Evolutionary conservation across 768 basidiomycete genomes (phyloP), one percentile per base, ranked within the genome.

Genomic region (Phylloporus sp.): DNA sequence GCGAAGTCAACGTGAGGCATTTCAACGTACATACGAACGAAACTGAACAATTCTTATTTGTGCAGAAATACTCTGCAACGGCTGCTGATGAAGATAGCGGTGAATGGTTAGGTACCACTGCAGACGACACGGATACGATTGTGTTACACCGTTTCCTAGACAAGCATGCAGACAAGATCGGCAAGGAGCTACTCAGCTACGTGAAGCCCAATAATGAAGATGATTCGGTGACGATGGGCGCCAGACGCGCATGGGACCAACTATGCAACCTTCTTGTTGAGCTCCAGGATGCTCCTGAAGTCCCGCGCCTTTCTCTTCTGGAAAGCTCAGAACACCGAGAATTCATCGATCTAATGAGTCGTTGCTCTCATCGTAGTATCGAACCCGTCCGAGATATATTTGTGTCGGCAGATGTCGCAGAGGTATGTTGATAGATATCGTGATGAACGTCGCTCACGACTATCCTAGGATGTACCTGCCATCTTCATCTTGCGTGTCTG

Each of bases 81-180:
- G 65, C 66, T n/a, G 64, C 69, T 1, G 78, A 82, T 14, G 84
- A 86, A 26, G 81, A 79, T 40, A 71, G 73, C 10, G 81, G 87
- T 48, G 80, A 86, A 56, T 88, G 86, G 86, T 64, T 81, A 29
- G 72, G 87, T 17, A 81, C 79, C n/a, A 79, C 82, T 3, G 80
- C 84, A 32, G 90, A 91, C 54, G 86, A 91, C 52, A 88, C 89
- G 0, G 89, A 92, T 57, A 78, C 82, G 32, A 81, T 90, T 29
- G 84, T 91, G 11, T 70, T 90, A 10, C 89, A 91, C 60, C 81
- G 90, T 9, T 90, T 88, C 69, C 82, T 90, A 57, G 80, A 86
- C 56, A 86, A 82, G 49, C 85, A 91, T 55, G 84, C 86, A 3
- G 89, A 91, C 63, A 89, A 88, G 60, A 84, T 92, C 43, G 90